phyloP scores from a whole-genome alignment of 192 early-diverging fungal species.

The Umbelopsis vinacea region DNA sequence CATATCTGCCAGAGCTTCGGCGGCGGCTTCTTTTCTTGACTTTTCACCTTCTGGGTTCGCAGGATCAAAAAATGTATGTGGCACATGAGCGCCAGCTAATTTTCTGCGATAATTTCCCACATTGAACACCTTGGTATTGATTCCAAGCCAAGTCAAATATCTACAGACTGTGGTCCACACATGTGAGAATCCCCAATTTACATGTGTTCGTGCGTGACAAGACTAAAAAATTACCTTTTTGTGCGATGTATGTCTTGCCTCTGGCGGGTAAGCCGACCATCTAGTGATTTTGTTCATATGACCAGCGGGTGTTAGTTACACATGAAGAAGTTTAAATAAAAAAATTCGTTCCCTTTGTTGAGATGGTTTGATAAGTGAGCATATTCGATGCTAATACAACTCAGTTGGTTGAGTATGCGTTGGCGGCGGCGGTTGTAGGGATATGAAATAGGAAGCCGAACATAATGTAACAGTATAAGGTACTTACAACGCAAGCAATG shows the following conservation, averaged over 20 bases:
- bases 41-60: conserved; percentile 70
- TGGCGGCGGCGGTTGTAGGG: too few relatives aligned
- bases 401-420: too few relatives aligned
- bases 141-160: conserved; percentile 95
- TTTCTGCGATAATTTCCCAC: conserved; percentile 98
- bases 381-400: too few relatives aligned
- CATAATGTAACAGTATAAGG: too few relatives aligned
- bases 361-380: too few relatives aligned
- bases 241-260: conserved; percentile 96
- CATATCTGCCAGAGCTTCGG: conserved; percentile 90
- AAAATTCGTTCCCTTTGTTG: too few relatives aligned
- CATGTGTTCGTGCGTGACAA: too few relatives aligned
- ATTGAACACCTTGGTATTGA: conserved; percentile 94
- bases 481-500: conserved; percentile 42
- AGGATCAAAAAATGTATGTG: conserved; percentile 93
- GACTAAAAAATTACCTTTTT: conserved; percentile 68
- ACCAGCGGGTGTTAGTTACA: neutral
- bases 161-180: conserved; percentile 67
- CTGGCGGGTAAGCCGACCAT: conserved; percentile 93
- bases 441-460: too few relatives aligned
- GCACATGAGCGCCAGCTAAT: conserved; percentile 77
- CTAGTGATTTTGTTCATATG: conserved; percentile 41
- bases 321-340: conserved; percentile 2
- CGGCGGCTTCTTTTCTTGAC: conserved; percentile 80
- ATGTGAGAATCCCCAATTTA: too few relatives aligned